phyloP scores from a whole-genome alignment of 2,329 filamentous ascomycete genomes.

The Cercospora beticola region DNA sequence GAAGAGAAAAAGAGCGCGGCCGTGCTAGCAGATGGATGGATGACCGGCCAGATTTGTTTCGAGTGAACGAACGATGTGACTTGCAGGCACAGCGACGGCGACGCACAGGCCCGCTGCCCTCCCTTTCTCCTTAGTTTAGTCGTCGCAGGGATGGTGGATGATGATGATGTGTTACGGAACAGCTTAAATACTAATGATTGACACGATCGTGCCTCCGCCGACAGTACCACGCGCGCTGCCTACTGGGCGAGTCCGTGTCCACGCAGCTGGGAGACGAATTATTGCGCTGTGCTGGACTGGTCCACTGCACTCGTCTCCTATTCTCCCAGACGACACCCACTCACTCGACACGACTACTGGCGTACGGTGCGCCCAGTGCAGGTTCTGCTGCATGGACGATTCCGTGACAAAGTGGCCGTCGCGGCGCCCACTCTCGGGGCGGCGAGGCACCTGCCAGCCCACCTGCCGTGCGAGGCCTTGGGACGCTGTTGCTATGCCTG shows the following conservation, averaged over 20 bases:
- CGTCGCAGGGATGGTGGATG: background rate
- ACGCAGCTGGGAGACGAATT: background rate
- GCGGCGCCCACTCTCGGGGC: background rate
- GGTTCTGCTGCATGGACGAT: slow-evolving; percentile 9
- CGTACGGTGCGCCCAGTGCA: background rate
- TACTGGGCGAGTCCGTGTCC: background rate
- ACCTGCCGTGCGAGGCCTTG: slow-evolving; percentile 6
- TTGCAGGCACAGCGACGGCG: background rate
- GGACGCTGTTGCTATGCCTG: slow-evolving; percentile 3
- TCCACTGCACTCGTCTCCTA: background rate
- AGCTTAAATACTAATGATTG: background rate
- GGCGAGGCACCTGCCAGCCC: background rate
- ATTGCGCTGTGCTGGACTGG: background rate
- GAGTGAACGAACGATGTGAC: background rate
- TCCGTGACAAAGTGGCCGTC: background rate
- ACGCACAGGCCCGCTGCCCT: background rate
- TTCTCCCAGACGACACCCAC: background rate
- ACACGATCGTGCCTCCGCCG: background rate
- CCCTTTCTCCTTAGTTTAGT: slow-evolving; percentile 7
- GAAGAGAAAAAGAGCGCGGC: background rate
- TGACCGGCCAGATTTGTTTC: background rate
- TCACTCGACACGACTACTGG: background rate
- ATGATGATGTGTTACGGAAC: background rate
- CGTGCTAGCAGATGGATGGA: background rate
- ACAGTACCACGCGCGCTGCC: background rate